These are phyloP conservation scores for Chaetoceros muelleri DNA, from an alignment of 108 stramenopile genomes.

Conservation along the genomic window DNA sequence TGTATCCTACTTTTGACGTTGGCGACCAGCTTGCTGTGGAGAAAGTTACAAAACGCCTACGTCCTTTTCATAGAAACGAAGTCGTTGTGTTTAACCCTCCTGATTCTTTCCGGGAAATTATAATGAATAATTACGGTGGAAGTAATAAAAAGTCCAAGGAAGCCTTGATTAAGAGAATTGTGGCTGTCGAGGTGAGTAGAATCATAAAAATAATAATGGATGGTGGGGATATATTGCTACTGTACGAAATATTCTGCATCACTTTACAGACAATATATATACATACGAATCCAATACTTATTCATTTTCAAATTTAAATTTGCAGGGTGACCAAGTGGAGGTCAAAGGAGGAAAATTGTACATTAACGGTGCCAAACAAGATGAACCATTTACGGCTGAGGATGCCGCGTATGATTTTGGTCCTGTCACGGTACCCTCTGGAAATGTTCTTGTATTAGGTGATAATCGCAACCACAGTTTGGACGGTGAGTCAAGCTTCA, in stretches of 20 bases:
- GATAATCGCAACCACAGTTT: constrained; percentile 89
- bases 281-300: neutral
- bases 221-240: neutral
- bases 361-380: constrained; percentile 81
- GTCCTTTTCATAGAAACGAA: constrained; percentile 77
- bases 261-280: neutral
- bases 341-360: constrained; percentile 81
- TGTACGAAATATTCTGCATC: neutral
- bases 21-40: constrained; percentile 95
- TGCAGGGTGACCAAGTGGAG: constrained; percentile 79
- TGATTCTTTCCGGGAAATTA: constrained; percentile 63
- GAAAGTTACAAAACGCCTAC: constrained; percentile 84
- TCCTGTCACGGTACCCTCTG: constrained; percentile 71
- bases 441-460: constrained; percentile 76
- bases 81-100: constrained; percentile 96
- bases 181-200: constrained; percentile 76
- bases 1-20: constrained; percentile 96
- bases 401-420: constrained; percentile 80
- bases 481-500: too few species aligned
- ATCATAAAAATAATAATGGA: too few species aligned
- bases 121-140: constrained; percentile 35
- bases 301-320: neutral
- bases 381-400: constrained; percentile 85
- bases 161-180: constrained; percentile 92
- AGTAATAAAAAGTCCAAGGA: constrained; percentile 51